Conservation (phyloP, 768 basidiomycete genomes). For the Vishniacozyma victoriae region DNA sequence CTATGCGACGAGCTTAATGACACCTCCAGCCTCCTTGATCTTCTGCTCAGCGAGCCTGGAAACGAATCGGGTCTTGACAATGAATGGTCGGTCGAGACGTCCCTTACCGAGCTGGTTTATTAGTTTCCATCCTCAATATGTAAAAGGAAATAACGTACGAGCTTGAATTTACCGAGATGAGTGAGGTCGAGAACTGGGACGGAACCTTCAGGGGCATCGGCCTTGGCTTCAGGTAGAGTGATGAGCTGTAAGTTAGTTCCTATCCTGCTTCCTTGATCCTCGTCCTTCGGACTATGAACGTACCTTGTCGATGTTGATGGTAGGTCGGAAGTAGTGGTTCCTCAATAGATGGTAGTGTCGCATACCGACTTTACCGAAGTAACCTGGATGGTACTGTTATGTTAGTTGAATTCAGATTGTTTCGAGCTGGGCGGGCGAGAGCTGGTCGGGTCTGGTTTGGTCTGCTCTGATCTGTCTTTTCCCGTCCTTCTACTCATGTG, state of each 20-base stretch:
- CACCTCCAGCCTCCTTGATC: conserved; percentile 64
- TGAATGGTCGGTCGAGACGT: conserved; percentile 72
- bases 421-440: too few species aligned
- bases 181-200: conserved; percentile 85
- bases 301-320: conserved; percentile 94
- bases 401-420: conserved; percentile 2
- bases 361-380: conserved; percentile 99
- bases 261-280: not conserved
- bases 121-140: not conserved
- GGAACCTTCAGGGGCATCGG: conserved; percentile 46
- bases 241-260: conserved; percentile 34
- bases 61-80: conserved; percentile 96
- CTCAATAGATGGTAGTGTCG: conserved; percentile 92
- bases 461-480: too few species aligned
- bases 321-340: conserved; percentile 85
- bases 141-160: conserved; percentile 32
- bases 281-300: conserved; percentile 2
- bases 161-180: conserved; percentile 47
- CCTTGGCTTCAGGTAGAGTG: conserved; percentile 45
- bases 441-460: too few species aligned
- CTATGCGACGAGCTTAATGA: conserved; percentile 88
- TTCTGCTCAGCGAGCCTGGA: conserved; percentile 73
- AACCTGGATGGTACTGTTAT: conserved; percentile 90
- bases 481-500: too few species aligned
- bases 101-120: conserved; percentile 73